These are phyloP conservation scores for Diospyros kaki DNA, from an alignment of 148 eudicot species.

Conservation along the genomic window DNA sequence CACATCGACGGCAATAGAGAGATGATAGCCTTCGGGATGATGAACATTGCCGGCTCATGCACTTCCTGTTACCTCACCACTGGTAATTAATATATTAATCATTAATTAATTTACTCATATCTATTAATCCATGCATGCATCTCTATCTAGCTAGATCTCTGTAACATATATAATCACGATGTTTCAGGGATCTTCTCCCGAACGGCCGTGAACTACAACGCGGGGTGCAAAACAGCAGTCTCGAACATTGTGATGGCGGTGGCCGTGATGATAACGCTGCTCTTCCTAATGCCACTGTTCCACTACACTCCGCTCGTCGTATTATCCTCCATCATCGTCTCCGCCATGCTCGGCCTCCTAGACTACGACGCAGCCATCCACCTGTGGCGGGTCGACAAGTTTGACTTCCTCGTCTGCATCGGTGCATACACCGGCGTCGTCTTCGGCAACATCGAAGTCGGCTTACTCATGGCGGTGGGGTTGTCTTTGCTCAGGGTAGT, in stretches of 20 bases:
- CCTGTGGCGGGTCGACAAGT: constrained; percentile 78
- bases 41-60: constrained; percentile 89
- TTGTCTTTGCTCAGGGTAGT: constrained; percentile 73
- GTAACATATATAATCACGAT: too few species aligned
- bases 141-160: too few species aligned
- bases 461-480: constrained; percentile 70
- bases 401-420: constrained; percentile 74
- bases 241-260: constrained; percentile 91
- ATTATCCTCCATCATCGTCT: constrained; percentile 68
- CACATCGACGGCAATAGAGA: constrained; percentile 98
- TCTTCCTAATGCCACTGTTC: constrained; percentile 73
- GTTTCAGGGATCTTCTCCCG: constrained; percentile 85
- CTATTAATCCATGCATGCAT: too few species aligned
- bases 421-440: constrained; percentile 82
- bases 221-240: constrained; percentile 90
- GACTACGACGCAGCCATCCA: constrained; percentile 77
- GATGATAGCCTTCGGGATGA: constrained; percentile 94
- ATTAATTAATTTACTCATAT: too few species aligned
- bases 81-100: constrained; percentile 26
- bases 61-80: constrained; percentile 93
- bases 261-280: constrained; percentile 73
- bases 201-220: constrained; percentile 91
- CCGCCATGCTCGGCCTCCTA: constrained; percentile 91
- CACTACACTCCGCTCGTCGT: constrained; percentile 86
- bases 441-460: constrained; percentile 73